Conservation (phyloP, 2,329 filamentous ascomycete species). For the Ascochyta fabae region DNA sequence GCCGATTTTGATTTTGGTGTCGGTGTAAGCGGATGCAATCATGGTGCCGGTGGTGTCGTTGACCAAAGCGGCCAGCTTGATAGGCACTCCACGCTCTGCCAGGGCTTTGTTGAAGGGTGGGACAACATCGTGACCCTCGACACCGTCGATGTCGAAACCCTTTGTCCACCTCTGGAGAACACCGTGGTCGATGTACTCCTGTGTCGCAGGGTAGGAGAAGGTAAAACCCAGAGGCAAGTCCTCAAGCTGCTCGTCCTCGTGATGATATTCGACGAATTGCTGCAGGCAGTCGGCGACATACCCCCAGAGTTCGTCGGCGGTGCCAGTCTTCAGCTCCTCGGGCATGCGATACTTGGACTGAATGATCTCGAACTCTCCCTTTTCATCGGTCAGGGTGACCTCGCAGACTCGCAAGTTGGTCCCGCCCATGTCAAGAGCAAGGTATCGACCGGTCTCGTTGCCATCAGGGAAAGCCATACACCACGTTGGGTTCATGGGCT, state of each 20-base stretch:
- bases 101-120: slow-evolving; percentile 85
- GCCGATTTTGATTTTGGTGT: slow-evolving; percentile 88
- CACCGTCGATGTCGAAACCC: slow-evolving; percentile 91
- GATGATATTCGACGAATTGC: slow-evolving; percentile 90
- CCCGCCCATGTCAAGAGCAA: slow-evolving; percentile 94
- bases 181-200: slow-evolving; percentile 92
- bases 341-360: slow-evolving; percentile 97
- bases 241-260: slow-evolving; percentile 68
- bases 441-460: slow-evolving; percentile 82
- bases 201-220: slow-evolving; percentile 93
- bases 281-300: slow-evolving; percentile 93
- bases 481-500: slow-evolving; percentile 99
- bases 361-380: slow-evolving; percentile 93
- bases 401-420: slow-evolving; percentile 96
- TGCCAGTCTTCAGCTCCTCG: slow-evolving; percentile 88
- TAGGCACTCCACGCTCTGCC: slow-evolving; percentile 77
- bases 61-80: slow-evolving; percentile 90
- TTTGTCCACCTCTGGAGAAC: slow-evolving; percentile 96
- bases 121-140: slow-evolving; percentile 90
- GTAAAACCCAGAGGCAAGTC: slow-evolving; percentile 88
- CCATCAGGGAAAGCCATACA: slow-evolving; percentile 91
- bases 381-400: slow-evolving; percentile 84
- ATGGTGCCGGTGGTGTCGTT: slow-evolving; percentile 98
- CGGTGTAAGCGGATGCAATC: slow-evolving; percentile 97
- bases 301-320: slow-evolving; percentile 87